These are phyloP conservation scores for Agastache rugosa DNA, from an alignment of 257 asterid species.

Conservation along the genomic window DNA sequence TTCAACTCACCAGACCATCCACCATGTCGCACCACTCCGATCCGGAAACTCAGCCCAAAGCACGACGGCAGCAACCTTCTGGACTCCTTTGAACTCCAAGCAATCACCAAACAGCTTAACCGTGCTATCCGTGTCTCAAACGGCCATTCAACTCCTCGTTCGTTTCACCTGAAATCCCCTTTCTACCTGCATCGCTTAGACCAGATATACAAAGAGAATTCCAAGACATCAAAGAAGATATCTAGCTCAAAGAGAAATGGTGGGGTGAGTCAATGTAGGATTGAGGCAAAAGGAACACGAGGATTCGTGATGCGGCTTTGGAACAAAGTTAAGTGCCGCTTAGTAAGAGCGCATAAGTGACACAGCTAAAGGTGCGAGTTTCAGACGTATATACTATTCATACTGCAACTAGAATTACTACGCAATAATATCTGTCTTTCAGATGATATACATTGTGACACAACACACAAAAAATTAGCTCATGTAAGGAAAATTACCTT, in stretches of 20 bases:
- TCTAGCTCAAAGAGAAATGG: constrained; percentile 31
- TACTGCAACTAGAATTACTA: constrained; percentile 6
- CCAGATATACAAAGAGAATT: constrained; percentile 43
- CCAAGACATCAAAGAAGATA: constrained; percentile 50
- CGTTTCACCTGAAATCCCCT: constrained; percentile 48
- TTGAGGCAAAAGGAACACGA: constrained; percentile 32
- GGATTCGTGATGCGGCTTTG: constrained; percentile 41
- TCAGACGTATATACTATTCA: constrained; percentile 13
- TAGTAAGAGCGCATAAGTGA: constrained; percentile 34
- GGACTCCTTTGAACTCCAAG: constrained; percentile 63
- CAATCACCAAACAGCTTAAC: constrained; percentile 62
- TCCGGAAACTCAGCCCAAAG: constrained; percentile 40
- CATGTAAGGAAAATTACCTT: constrained; percentile 26
- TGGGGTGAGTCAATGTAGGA: neutral
- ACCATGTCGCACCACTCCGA: constrained; percentile 39
- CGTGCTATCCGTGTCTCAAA: constrained; percentile 55
- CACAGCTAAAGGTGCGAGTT: constrained; percentile 29
- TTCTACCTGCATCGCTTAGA: constrained; percentile 46
- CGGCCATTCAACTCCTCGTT: constrained; percentile 46
- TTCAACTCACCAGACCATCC: constrained; percentile 34
- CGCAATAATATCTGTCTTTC: neutral
- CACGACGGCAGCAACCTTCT: constrained; percentile 62
- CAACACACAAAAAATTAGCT: neutral
- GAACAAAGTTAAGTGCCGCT: constrained; percentile 45
- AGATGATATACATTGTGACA: constrained; percentile 7